Base-by-base conservation (phyloP, 495 filamentous ascomycete genomes). In the Aeminium ludgeri region DNA sequence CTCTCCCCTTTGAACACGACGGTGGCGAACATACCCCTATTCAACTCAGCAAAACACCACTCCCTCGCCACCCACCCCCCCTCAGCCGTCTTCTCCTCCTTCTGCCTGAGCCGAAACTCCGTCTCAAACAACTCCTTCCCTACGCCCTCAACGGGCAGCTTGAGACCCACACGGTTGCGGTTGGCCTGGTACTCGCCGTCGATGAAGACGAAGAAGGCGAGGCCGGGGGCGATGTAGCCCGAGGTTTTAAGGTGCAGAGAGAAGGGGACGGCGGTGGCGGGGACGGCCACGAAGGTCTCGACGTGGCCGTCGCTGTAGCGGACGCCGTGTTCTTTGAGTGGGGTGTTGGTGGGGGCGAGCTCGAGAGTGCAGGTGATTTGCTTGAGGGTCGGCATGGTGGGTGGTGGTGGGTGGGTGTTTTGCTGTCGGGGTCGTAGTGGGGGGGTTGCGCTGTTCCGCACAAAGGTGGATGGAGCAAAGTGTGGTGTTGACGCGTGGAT, bases 181-280 rank as follows among this genome's bases (percentile, higher is more conserved):
- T 69, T 69, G 52, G 61, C 63, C 42, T 69, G 65, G 40, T 65
- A 65, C 29, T 55, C 44, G 27, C 66, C 66, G 39, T 69, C 66
- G 20, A 68, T 67, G 50, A 55, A 69, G 20, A 68, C 62, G 40
- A 64, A 67, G 52, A 63, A 60, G 6, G 63, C 63, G 10, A 69
- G 35, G 5, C 66, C 66, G 20, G 58, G 51, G 10, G 64, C 62
- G 20, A 68, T 64, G 54, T 63, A 66, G 13, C 52, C 58, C 20
- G 55, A 30, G 1, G 62, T 60, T 12, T 38, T 44, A 7, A 69
- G 55, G 43, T 57, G 63, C 20, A 69, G 41, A n/a, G 46, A 50
- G 48, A 69, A 69, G 2, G 49, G 46, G 5, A 49, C 45, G 1
- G 50, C 49, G 11, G 39, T 40, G 20, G 52, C 33, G 12, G 65